Evolutionary conservation across 1,139 yeast species (phyloP).

Genomic region (Magnusiomyces ingens): DNA sequence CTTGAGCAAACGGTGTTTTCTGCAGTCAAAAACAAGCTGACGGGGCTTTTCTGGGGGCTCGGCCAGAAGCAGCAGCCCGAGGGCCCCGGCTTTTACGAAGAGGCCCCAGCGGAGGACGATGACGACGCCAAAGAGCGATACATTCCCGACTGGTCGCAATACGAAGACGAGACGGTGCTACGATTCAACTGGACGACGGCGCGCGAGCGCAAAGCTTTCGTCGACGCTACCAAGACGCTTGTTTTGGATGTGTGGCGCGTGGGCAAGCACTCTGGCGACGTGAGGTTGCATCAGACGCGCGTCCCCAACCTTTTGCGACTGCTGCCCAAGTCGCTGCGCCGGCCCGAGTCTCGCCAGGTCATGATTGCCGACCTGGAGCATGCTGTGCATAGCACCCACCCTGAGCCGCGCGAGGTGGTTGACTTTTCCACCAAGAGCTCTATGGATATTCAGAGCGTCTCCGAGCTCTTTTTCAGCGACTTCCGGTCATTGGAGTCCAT

Average conservation of each 20-base stretch:
- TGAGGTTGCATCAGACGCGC: conserved; percentile 25
- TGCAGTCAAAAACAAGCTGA: conserved; percentile 2
- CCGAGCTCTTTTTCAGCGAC: conserved; percentile 52
- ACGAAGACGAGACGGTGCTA: conserved; percentile 46
- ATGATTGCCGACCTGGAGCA: conserved; percentile 30
- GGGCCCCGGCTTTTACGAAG: too few relatives aligned
- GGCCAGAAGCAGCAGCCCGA: too few relatives aligned
- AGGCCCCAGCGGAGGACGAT: background rate
- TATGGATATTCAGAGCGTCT: conserved; percentile 11
- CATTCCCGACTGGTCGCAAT: conserved; percentile 33
- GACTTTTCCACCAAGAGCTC: background rate
- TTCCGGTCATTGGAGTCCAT: conserved; percentile 66
- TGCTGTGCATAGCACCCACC: conserved; percentile 27
- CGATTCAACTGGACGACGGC: conserved; percentile 35
- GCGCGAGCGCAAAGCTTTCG: conserved; percentile 25
- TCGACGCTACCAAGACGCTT: conserved; percentile 28
- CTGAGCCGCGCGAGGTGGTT: conserved; percentile 13
- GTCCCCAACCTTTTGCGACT: conserved; percentile 26
- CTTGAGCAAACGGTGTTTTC: background rate
- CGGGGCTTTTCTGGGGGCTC: background rate
- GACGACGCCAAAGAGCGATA: background rate
- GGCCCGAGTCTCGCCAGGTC: conserved; percentile 19
- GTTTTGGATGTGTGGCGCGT: conserved; percentile 36
- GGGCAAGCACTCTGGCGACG: conserved; percentile 25
- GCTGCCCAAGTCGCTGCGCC: conserved; percentile 28